A percentile compares a stretch with the other conserved stretches of the same genome.
phyloP scores from a whole-genome alignment of 1,284 basidiomycete genomes.

The Malassezia slooffiae region DNA sequence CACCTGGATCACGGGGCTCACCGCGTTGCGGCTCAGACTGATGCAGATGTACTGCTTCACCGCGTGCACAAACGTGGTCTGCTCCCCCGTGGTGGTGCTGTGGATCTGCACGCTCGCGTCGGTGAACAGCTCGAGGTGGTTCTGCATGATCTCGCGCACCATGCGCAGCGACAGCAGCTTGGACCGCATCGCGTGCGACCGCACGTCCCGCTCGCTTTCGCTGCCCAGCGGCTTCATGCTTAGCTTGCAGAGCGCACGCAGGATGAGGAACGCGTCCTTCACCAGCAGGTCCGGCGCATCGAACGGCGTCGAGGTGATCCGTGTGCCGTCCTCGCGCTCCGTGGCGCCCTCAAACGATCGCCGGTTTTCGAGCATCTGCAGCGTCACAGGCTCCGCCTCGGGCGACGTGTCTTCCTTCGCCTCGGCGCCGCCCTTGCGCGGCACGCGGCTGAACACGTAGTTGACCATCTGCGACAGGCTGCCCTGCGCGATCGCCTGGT shows the following conservation, averaged over 20 bases:
- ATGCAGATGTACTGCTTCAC: slow-evolving; percentile 58
- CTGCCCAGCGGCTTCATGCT: slow-evolving; percentile 43
- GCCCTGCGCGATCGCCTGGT: slow-evolving; percentile 45
- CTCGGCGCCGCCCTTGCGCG: slow-evolving; percentile 9
- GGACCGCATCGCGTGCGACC: slow-evolving; percentile 45
- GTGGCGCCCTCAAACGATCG: slow-evolving; percentile 40
- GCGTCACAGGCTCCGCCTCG: slow-evolving; percentile 22
- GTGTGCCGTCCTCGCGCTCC: slow-evolving; percentile 31
- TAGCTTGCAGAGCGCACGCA: slow-evolving; percentile 45
- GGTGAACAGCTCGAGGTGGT: slow-evolving; percentile 41
- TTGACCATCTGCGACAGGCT: slow-evolving; percentile 43
- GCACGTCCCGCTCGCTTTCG: slow-evolving; percentile 44
- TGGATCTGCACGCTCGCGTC: slow-evolving; percentile 39
- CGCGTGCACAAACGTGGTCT: slow-evolving; percentile 44
- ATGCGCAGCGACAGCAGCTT: slow-evolving; percentile 44
- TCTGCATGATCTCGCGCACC: slow-evolving; percentile 37
- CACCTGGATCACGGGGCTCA: slow-evolving; percentile 87
- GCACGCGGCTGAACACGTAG: slow-evolving; percentile 41
- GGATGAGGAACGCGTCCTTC: slow-evolving; percentile 45
- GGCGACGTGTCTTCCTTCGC: slow-evolving; percentile 1
- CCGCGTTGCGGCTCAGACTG: slow-evolving; percentile 84
- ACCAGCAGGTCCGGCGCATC: slow-evolving; percentile 40
- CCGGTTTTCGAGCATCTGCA: slow-evolving; percentile 34
- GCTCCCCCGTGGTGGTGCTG: slow-evolving; percentile 41
- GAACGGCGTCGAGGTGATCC: slow-evolving; percentile 21